Evolutionary conservation across 2,329 filamentous ascomycete species (phyloP), one percentile per base, ranked within the genome.

Genomic region (Pseudogymnoascus sp.): DNA sequence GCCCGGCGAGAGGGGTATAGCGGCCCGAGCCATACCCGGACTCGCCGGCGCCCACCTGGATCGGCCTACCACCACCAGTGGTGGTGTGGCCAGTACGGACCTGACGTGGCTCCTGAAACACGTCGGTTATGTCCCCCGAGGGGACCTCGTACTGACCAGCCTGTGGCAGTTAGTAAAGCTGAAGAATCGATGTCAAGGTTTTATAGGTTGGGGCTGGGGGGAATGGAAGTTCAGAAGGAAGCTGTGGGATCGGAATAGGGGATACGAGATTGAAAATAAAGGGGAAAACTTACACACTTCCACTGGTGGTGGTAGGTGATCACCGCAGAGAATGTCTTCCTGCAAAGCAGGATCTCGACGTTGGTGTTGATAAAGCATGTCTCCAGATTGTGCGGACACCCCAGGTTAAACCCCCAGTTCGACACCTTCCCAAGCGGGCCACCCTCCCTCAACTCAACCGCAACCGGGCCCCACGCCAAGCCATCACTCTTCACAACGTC

Each of bases 261-360:
- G 50, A 11, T 33, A 14, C 10, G 28, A 8, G n/a, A 56, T 56
- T 19, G 10, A 5, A 33, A 56, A 56, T 10, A 56, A 56, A n/a
- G 26, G 26, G n/a, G 8, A 56, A 56, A 19, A 56, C 50, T 56
- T 56, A 56, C 50, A 56, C 50, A 56, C 50, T 56, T 56, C 50
- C 50, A 56, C 50, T 56, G 50, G 50, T 33, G 28, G 28, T 56
- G 50, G 50, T 56, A 56, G 26, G 50, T 56, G 8, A 56, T 33
- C 8, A 19, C 19, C 0, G 28, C 50, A 10, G 50, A 33, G n/a
- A 12, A 33, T 0, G 50, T 33, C 50, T 56, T 56, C 5, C 8
- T 12, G 26, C 50, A 56, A 8, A 56, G 6, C 3, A 56, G 16
- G n/a, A 56, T 56, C 26, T 56, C 50, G 2, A 56, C 50, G 4